Evolutionary conservation across 1,284 basidiomycete species (phyloP).

Genomic region (Microbotryum lychnidis-dioicae): DNA sequence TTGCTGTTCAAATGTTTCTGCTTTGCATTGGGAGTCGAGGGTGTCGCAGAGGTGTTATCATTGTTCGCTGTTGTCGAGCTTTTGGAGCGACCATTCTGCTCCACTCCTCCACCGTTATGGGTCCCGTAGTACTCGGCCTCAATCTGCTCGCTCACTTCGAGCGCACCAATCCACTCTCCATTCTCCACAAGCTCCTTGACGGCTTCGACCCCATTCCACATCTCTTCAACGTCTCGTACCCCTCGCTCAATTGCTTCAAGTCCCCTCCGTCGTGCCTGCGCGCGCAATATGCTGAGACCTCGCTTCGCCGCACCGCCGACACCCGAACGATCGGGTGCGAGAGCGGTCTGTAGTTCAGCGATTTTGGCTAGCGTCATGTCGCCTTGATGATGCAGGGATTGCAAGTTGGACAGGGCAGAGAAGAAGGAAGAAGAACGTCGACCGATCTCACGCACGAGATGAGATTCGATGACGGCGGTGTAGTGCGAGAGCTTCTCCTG

Average conservation of each 20-base stretch:
- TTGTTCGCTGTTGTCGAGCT: no score
- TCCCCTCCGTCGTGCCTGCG: conserved; percentile 56
- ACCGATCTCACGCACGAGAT: conserved; percentile 88
- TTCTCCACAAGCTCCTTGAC: conserved; percentile 64
- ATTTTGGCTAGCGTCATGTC: conserved; percentile 72
- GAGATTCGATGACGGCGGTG: conserved; percentile 88
- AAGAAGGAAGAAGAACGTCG: conserved; percentile 89
- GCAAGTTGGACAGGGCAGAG: conserved; percentile 85
- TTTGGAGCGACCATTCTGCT: no score
- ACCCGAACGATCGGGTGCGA: conserved; percentile 53
- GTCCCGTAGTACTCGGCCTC: conserved; percentile 51
- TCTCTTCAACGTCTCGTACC: conserved; percentile 47
- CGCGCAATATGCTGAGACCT: conserved; percentile 63
- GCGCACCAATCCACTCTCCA: conserved; percentile 76
- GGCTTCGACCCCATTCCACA: conserved; percentile 60
- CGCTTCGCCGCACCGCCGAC: conserved; percentile 67
- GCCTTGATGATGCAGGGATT: conserved; percentile 83
- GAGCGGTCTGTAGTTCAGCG: conserved; percentile 57
- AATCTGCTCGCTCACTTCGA: conserved; percentile 66
- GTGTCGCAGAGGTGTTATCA: not conserved
- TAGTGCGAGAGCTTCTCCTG: conserved; percentile 90
- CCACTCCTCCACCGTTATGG: not conserved
- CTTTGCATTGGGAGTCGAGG: not conserved
- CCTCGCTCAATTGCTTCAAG: conserved; percentile 55
- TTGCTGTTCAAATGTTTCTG: conserved; percentile 7